Evolutionary conservation across 192 early-diverging fungal species (phyloP).

Genomic region (Coemansia biformis): DNA sequence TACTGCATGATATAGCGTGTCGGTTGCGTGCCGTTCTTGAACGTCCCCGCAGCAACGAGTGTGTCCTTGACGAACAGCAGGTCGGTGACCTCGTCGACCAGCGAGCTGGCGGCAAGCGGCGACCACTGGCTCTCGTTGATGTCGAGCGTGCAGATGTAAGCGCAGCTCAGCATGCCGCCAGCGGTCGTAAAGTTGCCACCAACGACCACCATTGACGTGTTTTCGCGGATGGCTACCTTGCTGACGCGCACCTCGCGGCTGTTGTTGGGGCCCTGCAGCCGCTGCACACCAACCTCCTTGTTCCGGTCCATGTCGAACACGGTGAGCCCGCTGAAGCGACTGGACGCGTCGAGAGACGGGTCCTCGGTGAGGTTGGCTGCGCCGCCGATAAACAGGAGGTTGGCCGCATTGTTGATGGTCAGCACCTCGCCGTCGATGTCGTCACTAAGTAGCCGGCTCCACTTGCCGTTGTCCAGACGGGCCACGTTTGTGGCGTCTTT

Average conservation of each 20-base stretch:
- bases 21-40: slow-evolving; percentile 50
- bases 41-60: slow-evolving; percentile 53
- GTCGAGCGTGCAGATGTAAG: slow-evolving; percentile 47
- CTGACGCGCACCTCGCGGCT: slow-evolving; percentile 28
- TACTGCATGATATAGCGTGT: slow-evolving; percentile 47
- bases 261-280: slow-evolving; percentile 19
- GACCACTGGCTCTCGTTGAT: slow-evolving; percentile 50
- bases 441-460: slow-evolving; percentile 29
- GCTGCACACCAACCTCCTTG: slow-evolving; percentile 12
- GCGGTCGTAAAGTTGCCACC: slow-evolving; percentile 47
- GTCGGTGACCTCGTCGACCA: slow-evolving; percentile 38
- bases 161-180: slow-evolving; percentile 35
- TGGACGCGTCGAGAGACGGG: not conserved
- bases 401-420: slow-evolving; percentile 47
- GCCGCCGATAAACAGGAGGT: slow-evolving; percentile 57
- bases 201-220: slow-evolving; percentile 47
- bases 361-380: slow-evolving; percentile 30
- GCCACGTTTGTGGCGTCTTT: slow-evolving; percentile 42
- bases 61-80: slow-evolving; percentile 35
- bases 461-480: slow-evolving; percentile 41
- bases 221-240: slow-evolving; percentile 40
- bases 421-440: slow-evolving; percentile 50
- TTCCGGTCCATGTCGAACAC: slow-evolving; percentile 50
- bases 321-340: slow-evolving; percentile 44
- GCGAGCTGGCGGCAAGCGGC: slow-evolving; percentile 29